Evolutionary conservation across 345 rosid genomes (phyloP), one percentile per base, ranked within the genome.

Genomic region (Trapa bicornis): DNA sequence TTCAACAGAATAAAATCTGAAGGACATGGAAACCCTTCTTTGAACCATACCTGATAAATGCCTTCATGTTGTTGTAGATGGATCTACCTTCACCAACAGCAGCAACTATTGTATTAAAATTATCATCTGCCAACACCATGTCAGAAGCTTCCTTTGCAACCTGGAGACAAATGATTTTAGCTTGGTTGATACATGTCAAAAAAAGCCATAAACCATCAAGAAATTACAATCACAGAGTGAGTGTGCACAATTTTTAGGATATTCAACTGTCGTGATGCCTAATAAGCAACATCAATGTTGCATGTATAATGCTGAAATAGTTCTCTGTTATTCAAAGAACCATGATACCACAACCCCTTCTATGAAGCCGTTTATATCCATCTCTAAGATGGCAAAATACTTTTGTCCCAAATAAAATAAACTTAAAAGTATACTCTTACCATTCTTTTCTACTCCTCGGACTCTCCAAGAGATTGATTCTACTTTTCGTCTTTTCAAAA

Each of bases 81-180:
- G 90, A 85, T 72, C 93, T 79, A 73, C 93, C 93, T 77, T 87
- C 93, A 37, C 84, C 86, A 47, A 87, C 81, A 41, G 94, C 94
- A 48, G 87, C 74, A 71, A 87, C 94, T 58, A 87, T 87, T 36
- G 90, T 79, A 74, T 86, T 81, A 71, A 87, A 87, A 77, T 87
- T 85, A 72, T 87, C 94, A 75, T 87, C 90, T 4, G 94, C 87
- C 78, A 87, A 61, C 64, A 87, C 94, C 94, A 85, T 85, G 76
- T 87, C 94, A 12, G 94, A 85, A 65, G 94, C 90, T 80, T 87
- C 90, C 80, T 87, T 87, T 17, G 90, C 94, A 71, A 87, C 94
- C 94, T 87, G 79, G 14, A 48, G 71, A 58, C 56, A 10, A 41
- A 48, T 2, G 35, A 33, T 36, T 10, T 32, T 11, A 33, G 35